phyloP scores from a whole-genome alignment of 257 asterid species.

The Jasminum sambac region DNA sequence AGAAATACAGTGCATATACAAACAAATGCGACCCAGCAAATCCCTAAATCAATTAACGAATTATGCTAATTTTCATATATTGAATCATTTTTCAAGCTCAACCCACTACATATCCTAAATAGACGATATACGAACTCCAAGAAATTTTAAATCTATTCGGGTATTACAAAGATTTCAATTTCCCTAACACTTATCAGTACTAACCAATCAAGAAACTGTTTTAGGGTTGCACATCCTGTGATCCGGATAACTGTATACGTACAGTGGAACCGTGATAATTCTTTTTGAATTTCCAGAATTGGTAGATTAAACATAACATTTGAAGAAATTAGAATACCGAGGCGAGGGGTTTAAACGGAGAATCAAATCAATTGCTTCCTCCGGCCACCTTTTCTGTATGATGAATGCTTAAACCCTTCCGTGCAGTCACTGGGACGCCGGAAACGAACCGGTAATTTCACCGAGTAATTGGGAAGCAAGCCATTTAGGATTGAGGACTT shows the following conservation, averaged over 20 bases:
- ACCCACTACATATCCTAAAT: neutral
- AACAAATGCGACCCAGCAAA: neutral
- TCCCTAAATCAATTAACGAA: neutral
- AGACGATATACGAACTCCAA: neutral
- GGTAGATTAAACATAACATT: neutral
- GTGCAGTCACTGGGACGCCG: neutral
- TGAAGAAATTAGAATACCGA: neutral
- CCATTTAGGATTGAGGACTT: no score
- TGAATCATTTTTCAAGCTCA: neutral
- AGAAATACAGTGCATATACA: neutral
- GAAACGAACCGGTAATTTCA: neutral
- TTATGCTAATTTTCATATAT: neutral
- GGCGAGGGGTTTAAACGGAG: neutral
- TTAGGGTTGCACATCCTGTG: neutral
- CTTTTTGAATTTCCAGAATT: neutral
- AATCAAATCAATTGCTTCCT: neutral
- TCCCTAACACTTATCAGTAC: neutral
- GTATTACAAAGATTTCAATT: neutral
- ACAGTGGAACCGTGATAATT: neutral
- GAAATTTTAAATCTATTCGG: neutral
- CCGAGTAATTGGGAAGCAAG: neutral
- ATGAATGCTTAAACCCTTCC: neutral
- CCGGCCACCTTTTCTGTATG: neutral
- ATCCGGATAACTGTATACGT: neutral
- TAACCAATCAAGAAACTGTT: neutral